phyloP scores from a whole-genome alignment of 2,329 filamentous ascomycete species.

The Penicillium brevicompactum region DNA sequence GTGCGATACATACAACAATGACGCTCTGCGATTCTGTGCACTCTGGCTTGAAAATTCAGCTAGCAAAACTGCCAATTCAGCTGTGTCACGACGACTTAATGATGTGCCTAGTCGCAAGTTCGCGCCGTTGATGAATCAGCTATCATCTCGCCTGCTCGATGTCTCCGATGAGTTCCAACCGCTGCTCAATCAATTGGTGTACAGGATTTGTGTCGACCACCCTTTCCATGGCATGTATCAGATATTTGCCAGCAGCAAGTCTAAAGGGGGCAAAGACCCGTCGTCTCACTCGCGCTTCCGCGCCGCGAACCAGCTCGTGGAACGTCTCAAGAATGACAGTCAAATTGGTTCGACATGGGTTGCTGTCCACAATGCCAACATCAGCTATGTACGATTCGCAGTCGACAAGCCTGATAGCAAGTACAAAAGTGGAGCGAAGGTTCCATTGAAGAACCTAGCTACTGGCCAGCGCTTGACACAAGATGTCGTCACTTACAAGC shows the following conservation, averaged over 20 bases:
- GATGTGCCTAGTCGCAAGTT: slow-evolving; percentile 90
- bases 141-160: slow-evolving; percentile 86
- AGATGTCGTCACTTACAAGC: slow-evolving; percentile 64
- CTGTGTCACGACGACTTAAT: slow-evolving; percentile 69
- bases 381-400: slow-evolving; percentile 58
- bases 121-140: slow-evolving; percentile 88
- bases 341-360: slow-evolving; percentile 63
- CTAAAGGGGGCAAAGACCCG: slow-evolving; percentile 69
- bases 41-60: slow-evolving; percentile 88
- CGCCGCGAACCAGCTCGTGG: slow-evolving; percentile 71
- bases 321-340: slow-evolving; percentile 59
- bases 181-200: slow-evolving; percentile 72
- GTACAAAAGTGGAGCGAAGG: slow-evolving; percentile 68
- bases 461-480: slow-evolving; percentile 66
- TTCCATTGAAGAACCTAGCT: slow-evolving; percentile 64
- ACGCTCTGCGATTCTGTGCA: slow-evolving; percentile 87
- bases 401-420: slow-evolving; percentile 55
- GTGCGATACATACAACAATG: slow-evolving; percentile 85
- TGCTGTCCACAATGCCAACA: slow-evolving; percentile 73
- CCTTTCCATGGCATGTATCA: slow-evolving; percentile 98
- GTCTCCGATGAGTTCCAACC: slow-evolving; percentile 71
- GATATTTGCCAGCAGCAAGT: slow-evolving; percentile 80
- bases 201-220: slow-evolving; percentile 85
- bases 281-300: slow-evolving; percentile 71
- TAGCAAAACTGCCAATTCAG: slow-evolving; percentile 74